These are phyloP conservation scores for Entophlyctis luteolus DNA, from an alignment of 192 early-diverging fungal species.

Conservation along the genomic window DNA sequence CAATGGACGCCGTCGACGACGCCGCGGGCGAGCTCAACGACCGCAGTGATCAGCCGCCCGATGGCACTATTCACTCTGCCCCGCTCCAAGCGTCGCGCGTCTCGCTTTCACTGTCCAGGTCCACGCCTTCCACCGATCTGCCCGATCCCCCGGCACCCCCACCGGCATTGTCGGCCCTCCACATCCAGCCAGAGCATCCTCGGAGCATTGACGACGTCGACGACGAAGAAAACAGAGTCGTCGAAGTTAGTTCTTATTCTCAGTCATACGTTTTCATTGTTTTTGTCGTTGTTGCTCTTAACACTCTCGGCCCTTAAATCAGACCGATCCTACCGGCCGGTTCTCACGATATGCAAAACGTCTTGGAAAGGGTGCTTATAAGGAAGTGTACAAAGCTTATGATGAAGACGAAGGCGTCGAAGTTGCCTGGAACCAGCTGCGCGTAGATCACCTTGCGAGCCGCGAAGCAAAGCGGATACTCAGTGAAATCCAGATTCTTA, in stretches of 20 bases:
- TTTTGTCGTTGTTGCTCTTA: no score
- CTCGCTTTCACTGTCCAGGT: background rate
- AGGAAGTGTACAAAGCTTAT: conserved; percentile 81
- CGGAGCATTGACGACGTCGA: background rate
- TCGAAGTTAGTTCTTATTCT: background rate
- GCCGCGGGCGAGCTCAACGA: no score
- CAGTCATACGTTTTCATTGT: no score
- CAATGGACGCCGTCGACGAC: no score
- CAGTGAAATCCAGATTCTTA: conserved; percentile 63
- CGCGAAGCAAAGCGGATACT: conserved; percentile 41
- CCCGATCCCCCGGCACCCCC: background rate
- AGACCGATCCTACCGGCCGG: conserved; percentile 63
- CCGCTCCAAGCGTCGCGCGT: background rate
- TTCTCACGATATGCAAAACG: conserved; percentile 57
- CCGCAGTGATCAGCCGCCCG: no score
- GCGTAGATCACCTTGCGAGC: conserved; percentile 44
- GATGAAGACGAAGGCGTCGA: conserved; percentile 86
- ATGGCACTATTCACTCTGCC: no score
- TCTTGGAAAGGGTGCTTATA: conserved; percentile 82
- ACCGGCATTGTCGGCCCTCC: background rate
- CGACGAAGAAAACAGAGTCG: conserved; percentile 11
- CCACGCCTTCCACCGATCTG: background rate
- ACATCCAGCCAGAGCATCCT: background rate
- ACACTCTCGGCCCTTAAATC: no score
- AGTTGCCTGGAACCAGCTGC: conserved; percentile 85